Base-by-base conservation (phyloP, 768 basidiomycete species). In the Punctularia strigosozonata region DNA sequence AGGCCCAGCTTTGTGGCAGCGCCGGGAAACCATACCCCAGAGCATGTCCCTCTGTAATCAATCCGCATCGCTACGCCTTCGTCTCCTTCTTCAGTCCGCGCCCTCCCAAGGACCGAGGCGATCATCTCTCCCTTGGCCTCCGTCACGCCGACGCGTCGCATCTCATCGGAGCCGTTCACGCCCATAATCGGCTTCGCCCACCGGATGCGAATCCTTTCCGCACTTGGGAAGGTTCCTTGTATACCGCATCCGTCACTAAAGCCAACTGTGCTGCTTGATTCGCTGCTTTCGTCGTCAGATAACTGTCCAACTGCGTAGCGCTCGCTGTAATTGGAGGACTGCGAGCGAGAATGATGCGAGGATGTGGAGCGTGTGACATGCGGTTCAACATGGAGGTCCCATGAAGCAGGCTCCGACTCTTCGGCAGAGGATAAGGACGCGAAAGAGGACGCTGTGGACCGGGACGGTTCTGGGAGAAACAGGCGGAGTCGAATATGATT, bases 211-310 rank as follows among this genome's bases (percentile, higher is more conserved):
- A 88, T 66, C 14, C 76, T 71, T 34, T 88, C 84, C 0, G 85
- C 67, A 35, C 79, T 82, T 0, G 78, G 81, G 49, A 88, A 88
- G 1, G 80, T 75, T 3, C 84, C 84, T 52, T 77, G 76, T n/a
- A 85, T 68, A 14, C 73, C 69, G 41, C 73, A 78, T 1, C 72
- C 77, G 31, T 80, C 77, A 14, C 73, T 59, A 43, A 73, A 66
- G 1, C 63, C 62, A 2, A 71, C 70, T 6, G 65, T 61, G 54
- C 69, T 25, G 55, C 65, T 77, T 1, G 81, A 79, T 51, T 86
- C 84, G 28, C 80, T 81, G 3, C 81, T 80, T 50, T 88, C 84
- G 46, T 86, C 85, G 46, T 88, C 84, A 0, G 84, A n/a, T n/a
- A n/a, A n/a, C n/a, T n/a, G n/a, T n/a, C n/a, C n/a, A n/a, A 30